Evolutionary conservation across 2,329 filamentous ascomycete genomes (phyloP).

Genomic region (Colletotrichum tanaceti): DNA sequence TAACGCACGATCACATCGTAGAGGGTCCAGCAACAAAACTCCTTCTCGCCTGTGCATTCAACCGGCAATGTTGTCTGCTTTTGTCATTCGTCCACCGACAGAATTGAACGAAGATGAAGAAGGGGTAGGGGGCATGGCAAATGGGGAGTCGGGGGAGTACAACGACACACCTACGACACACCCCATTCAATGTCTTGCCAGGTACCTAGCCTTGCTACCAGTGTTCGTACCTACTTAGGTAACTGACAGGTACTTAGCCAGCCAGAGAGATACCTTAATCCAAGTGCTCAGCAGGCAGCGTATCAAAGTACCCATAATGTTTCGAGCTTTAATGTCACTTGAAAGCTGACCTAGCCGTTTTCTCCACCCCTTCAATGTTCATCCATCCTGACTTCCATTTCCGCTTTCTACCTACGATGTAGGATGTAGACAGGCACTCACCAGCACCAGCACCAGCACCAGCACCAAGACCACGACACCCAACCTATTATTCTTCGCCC

Average conservation of each 20-base stretch:
- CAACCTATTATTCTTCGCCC: conserved; percentile 2
- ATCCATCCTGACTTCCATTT: conserved; percentile 25
- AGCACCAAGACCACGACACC: neutral
- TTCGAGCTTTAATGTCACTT: neutral
- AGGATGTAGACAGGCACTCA: conserved; percentile 18
- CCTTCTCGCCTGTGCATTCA: neutral
- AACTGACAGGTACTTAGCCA: neutral
- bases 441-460: conserved; percentile 1
- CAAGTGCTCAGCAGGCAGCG: neutral
- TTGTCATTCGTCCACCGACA: conserved; percentile 14
- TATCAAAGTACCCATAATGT: conserved; percentile 7
- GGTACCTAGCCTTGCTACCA: neutral
- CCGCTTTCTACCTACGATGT: too few relatives aligned
- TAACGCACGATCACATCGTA: too few relatives aligned
- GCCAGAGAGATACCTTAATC: neutral
- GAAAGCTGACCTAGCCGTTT: neutral
- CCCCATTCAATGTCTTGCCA: neutral
- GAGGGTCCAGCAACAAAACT: conserved; percentile 28
- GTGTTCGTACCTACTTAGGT: neutral
- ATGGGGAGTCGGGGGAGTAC: neutral
- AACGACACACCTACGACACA: neutral
- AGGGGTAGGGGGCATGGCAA: neutral
- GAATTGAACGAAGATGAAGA: neutral
- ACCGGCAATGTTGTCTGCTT: conserved; percentile 15
- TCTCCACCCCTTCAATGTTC: conserved; percentile 7